These are phyloP conservation scores for Limtongozyma cylindracea DNA, from an alignment of 805 yeast genomes.

Conservation along the genomic window DNA sequence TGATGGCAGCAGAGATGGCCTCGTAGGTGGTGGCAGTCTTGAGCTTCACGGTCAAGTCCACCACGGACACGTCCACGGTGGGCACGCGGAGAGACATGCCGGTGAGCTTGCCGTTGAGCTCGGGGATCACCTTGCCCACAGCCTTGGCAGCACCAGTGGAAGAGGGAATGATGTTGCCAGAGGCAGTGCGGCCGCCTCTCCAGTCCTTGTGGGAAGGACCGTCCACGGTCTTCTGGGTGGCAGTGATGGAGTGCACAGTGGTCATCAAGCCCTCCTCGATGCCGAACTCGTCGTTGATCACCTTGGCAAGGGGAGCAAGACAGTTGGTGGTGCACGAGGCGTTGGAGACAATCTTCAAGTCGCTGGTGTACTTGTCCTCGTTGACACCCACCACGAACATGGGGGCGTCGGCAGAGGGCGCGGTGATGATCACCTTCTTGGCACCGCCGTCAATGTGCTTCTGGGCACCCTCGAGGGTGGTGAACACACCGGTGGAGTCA, in stretches of 20 bases:
- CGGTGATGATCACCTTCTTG: constrained; percentile 84
- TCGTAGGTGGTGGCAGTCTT: constrained; percentile 57
- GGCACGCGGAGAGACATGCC: constrained; percentile 91
- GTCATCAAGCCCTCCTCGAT: constrained; percentile 88
- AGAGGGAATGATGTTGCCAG: constrained; percentile 86
- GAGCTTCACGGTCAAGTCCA: constrained; percentile 72
- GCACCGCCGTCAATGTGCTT: constrained; percentile 82
- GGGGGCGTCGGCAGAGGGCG: constrained; percentile 86
- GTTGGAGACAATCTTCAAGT: constrained; percentile 58
- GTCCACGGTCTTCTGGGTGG: constrained; percentile 90
- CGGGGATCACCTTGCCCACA: constrained; percentile 86
- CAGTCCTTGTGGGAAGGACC: constrained; percentile 96
- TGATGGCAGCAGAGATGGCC: constrained; percentile 53
- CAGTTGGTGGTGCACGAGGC: constrained; percentile 95
- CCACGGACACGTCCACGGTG: constrained; percentile 82
- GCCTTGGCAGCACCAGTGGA: constrained; percentile 97
- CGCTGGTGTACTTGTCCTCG: constrained; percentile 52
- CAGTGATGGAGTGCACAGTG: constrained; percentile 89
- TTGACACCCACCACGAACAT: constrained; percentile 90
- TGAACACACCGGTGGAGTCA: constrained; percentile 91
- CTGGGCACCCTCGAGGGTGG: constrained; percentile 53
- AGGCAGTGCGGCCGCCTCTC: constrained; percentile 97
- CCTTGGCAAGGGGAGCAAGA: constrained; percentile 86
- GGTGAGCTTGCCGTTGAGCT: constrained; percentile 76
- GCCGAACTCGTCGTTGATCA: constrained; percentile 64